A percentile compares a stretch with the other conserved stretches of the same genome.
These are phyloP conservation scores for Ascochyta viciae-villosae DNA, from an alignment of 2,329 filamentous ascomycete genomes.

Conservation along the genomic window DNA sequence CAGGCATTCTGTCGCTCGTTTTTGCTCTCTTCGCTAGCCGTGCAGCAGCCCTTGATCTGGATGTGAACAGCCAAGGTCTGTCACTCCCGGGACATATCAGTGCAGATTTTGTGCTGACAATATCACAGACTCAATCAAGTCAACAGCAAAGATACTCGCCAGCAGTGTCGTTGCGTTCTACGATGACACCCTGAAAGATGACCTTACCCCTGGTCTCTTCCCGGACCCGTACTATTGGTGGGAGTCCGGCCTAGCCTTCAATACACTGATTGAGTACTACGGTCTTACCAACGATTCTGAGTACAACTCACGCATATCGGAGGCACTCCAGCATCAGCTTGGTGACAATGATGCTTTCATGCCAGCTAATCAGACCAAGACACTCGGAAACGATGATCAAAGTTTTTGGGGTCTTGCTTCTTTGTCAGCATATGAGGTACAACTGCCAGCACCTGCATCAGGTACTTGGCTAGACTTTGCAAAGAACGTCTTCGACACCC, in stretches of 20 bases:
- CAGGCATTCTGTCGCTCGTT: constrained; percentile 25
- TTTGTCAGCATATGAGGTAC: constrained; percentile 70
- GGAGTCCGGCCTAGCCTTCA: constrained; percentile 32
- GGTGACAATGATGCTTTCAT: constrained; percentile 50
- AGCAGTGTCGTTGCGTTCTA: constrained; percentile 30
- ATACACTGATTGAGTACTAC: constrained; percentile 48
- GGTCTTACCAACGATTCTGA: constrained; percentile 52
- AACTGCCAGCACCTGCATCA: constrained; percentile 60
- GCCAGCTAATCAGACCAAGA: constrained; percentile 44
- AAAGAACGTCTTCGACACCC: constrained; percentile 74
- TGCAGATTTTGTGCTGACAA: background rate
- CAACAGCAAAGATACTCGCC: constrained; percentile 30
- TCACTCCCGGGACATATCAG: background rate
- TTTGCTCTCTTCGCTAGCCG: constrained; percentile 21
- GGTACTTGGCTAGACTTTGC: constrained; percentile 67
- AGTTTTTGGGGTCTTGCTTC: constrained; percentile 73
- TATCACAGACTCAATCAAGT: constrained; percentile 33
- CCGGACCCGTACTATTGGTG: constrained; percentile 30
- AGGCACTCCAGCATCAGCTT: constrained; percentile 49
- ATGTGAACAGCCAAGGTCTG: constrained; percentile 28
- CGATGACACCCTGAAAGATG: constrained; percentile 18
- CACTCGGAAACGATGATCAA: constrained; percentile 73
- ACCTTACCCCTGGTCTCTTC: constrained; percentile 28
- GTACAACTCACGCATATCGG: constrained; percentile 49
- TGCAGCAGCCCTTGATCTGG: constrained; percentile 26